phyloP scores from a whole-genome alignment of 1,139 yeast species.

The Candida labiduridarum region DNA sequence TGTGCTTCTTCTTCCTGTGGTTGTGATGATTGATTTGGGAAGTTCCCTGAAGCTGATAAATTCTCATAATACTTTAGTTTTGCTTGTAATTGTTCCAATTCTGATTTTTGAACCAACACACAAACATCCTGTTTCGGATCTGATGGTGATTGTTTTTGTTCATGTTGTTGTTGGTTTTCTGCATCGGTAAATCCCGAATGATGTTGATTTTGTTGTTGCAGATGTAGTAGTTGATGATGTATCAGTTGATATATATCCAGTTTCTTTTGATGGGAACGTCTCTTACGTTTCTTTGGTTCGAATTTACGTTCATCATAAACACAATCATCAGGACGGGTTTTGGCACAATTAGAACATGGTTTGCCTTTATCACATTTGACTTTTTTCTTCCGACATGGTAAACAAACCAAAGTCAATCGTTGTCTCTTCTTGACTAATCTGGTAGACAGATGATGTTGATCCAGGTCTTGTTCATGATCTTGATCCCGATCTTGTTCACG shows the following conservation, averaged over 20 bases:
- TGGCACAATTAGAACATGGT: slow-evolving; percentile 46
- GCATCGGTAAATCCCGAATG: neutral
- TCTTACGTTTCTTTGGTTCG: slow-evolving; percentile 4
- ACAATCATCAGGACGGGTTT: slow-evolving; percentile 21
- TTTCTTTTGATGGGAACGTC: neutral
- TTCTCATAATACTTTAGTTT: slow-evolving; percentile 15
- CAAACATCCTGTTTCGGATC: slow-evolving; percentile 13
- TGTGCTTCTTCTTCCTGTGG: neutral
- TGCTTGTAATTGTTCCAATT: slow-evolving; percentile 16
- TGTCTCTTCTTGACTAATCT: slow-evolving; percentile 29
- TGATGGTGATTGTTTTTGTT: neutral
- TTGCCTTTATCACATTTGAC: slow-evolving; percentile 44
- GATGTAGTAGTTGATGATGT: neutral
- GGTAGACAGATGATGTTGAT: neutral
- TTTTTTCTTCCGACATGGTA: slow-evolving; percentile 42
- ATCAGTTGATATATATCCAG: neutral
- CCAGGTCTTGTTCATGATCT: neutral
- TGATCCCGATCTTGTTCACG: too few species aligned
- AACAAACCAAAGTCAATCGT: slow-evolving; percentile 40
- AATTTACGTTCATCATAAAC: slow-evolving; percentile 14
- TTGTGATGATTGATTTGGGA: too few species aligned
- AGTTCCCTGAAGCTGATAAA: neutral
- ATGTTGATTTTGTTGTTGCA: neutral
- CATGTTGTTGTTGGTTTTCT: neutral
- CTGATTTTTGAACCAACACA: slow-evolving; percentile 17